Conservation (phyloP, 768 basidiomycete genomes). For the Tylopilus vinaceipallidus region DNA sequence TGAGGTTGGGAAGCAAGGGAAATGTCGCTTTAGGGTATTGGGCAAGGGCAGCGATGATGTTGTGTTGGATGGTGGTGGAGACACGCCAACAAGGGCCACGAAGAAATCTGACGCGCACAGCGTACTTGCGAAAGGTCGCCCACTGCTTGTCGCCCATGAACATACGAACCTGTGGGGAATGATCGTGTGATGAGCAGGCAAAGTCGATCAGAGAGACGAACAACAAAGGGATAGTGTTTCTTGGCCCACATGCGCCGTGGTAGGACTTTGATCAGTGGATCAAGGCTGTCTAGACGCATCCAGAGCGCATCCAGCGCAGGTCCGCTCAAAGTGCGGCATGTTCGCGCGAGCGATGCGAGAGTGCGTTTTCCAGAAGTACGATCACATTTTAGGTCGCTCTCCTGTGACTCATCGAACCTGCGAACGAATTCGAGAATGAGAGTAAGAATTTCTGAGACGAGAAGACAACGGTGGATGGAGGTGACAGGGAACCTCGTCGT, state of each 20-base stretch:
- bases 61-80: slow-evolving; percentile 13
- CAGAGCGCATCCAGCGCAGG: slow-evolving; percentile 28
- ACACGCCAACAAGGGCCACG: slow-evolving; percentile 24
- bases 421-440: slow-evolving; percentile 23
- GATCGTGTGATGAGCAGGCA: neutral
- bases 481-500: neutral
- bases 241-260: slow-evolving; percentile 27
- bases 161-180: slow-evolving; percentile 15
- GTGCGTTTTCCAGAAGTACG: slow-evolving; percentile 19
- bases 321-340: slow-evolving; percentile 22
- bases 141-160: slow-evolving; percentile 30
- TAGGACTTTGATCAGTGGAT: slow-evolving; percentile 26
- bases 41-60: slow-evolving; percentile 17
- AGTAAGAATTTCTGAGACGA: slow-evolving; percentile 20
- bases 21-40: slow-evolving; percentile 9
- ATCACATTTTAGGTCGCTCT: slow-evolving; percentile 14
- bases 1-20: slow-evolving; percentile 28
- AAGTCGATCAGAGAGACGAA: slow-evolving; percentile 6
- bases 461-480: slow-evolving; percentile 21
- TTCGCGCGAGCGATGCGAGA: slow-evolving; percentile 27
- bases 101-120: slow-evolving; percentile 22
- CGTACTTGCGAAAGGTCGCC: slow-evolving; percentile 24
- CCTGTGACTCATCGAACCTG: slow-evolving; percentile 21
- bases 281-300: slow-evolving; percentile 28
- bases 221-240: slow-evolving; percentile 20